phyloP scores from a whole-genome alignment of 2,329 filamentous ascomycete species.

The Ophiostoma quercus region DNA sequence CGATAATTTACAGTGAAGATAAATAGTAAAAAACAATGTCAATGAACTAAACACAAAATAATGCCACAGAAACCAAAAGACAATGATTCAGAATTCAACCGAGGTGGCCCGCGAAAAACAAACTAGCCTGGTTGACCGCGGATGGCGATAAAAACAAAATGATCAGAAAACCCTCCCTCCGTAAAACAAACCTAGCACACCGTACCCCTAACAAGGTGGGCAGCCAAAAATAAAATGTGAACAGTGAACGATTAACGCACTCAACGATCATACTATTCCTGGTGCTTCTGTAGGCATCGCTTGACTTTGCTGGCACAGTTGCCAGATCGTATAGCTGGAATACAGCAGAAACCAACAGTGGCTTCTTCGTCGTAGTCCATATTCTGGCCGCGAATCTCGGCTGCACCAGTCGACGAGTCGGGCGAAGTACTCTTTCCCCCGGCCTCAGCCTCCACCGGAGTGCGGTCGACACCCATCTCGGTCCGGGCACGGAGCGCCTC shows the following conservation, averaged over 20 bases:
- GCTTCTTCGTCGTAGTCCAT: conserved; percentile 21
- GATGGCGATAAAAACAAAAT: not conserved
- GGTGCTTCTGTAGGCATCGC: not conserved
- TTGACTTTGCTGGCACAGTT: conserved; percentile 10
- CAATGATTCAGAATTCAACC: not conserved
- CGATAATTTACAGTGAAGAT: not conserved
- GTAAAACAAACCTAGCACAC: not conserved
- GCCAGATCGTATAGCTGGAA: conserved; percentile 5
- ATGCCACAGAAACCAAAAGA: not conserved
- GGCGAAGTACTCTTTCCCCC: not conserved
- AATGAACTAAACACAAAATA: not conserved
- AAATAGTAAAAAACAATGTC: not conserved
- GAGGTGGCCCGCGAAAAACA: not conserved
- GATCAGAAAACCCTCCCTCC: not conserved
- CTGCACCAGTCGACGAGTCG: not conserved
- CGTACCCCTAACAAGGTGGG: not conserved
- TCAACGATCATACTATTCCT: not conserved
- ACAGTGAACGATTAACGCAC: not conserved
- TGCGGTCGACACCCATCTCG: conserved; percentile 1
- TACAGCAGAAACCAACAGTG: conserved; percentile 17
- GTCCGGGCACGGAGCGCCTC: conserved; percentile 34
- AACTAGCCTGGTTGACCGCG: not conserved
- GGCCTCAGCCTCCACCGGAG: not conserved
- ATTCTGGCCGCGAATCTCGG: not conserved
- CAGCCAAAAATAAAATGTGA: not conserved